Base-by-base conservation (phyloP, 257 asterid genomes). In the Craterostigma plantagineum region DNA sequence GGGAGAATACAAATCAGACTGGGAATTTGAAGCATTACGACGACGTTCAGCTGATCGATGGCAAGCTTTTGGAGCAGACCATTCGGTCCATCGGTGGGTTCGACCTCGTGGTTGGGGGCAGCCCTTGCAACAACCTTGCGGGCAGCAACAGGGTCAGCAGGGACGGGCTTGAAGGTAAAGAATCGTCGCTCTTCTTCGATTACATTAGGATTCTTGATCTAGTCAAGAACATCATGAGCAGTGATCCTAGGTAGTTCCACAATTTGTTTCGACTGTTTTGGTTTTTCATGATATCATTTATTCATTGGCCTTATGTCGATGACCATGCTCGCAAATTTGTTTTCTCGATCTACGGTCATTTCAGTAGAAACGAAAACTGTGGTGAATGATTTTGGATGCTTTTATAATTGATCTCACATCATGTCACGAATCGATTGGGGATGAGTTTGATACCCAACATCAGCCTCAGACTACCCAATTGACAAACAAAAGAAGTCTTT, bases 1-100 rank as follows among this genome's bases (percentile, higher is more conserved):
- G 92, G 98, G 94, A 79, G 61, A 92, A 90, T 34, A 79, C 95
- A 0, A 68, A 69, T 49, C 93, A 79, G 50, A 63, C 51, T 4
- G 95, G 98, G 0, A 56, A 6, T 0, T 51, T 90, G 14, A 50
- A 57, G 0, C 73, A 90, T 14, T 66, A 63, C 0, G 76, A 77
- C 0, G 98, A 90, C 16, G 83, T 82, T 0, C 77, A 58, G 33
- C 23, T 2, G 1, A 23, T 90, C 4, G 73, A 77, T 1, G 68
- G 49, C 0, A 59, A 56, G 8, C 23, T 33, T 10, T 14, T 80
- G 0, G 92, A 66, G 59, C 46, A 47, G 4, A 43, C 70, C 1
- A 51, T 67, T 0, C 35, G 55, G 2, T 8, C 44, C 0, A 10
- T 59, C 0, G 83, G 83, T 4, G 67, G 75, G 0, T 69, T 76